A percentile compares a stretch with the other conserved stretches of the same genome.
Evolutionary conservation across 2,329 filamentous ascomycete genomes (phyloP).

Genomic region (Neonectria sp.): DNA sequence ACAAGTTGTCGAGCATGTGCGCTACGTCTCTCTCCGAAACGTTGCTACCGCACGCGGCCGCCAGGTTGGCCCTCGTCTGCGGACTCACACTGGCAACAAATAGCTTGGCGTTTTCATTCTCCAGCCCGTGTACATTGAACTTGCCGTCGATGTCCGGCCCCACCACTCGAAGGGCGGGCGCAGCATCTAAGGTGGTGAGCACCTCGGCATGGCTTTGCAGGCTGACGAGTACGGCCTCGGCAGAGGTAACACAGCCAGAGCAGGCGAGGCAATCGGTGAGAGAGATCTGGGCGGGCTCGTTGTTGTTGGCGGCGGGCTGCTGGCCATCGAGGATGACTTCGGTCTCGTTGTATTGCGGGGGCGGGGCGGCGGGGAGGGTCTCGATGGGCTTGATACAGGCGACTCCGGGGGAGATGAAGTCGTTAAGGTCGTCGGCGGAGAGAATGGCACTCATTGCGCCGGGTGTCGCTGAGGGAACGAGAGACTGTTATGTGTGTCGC

Average conservation of each 20-base stretch:
- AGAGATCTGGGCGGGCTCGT: slow-evolving; percentile 89
- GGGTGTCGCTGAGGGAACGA: slow-evolving; percentile 17
- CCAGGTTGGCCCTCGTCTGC: slow-evolving; percentile 90
- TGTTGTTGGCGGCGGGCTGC: slow-evolving; percentile 67
- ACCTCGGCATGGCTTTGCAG: slow-evolving; percentile 96
- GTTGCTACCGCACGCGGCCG: slow-evolving; percentile 82
- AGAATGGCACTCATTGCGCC: slow-evolving; percentile 93
- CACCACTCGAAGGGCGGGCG: slow-evolving; percentile 63
- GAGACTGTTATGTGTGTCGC: slow-evolving; percentile 15
- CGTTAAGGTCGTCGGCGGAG: slow-evolving; percentile 96
- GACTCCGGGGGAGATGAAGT: slow-evolving; percentile 98
- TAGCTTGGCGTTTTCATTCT: slow-evolving; percentile 76
- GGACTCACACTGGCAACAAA: slow-evolving; percentile 96
- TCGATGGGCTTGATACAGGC: slow-evolving; percentile 99
- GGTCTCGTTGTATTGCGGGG: slow-evolving; percentile 66
- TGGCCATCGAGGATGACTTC: slow-evolving; percentile 97
- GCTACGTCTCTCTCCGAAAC: slow-evolving; percentile 82
- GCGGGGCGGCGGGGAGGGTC: slow-evolving; percentile 78
- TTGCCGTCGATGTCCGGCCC: slow-evolving; percentile 52
- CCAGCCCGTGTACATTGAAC: slow-evolving; percentile 65
- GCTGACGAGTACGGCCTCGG: slow-evolving; percentile 96
- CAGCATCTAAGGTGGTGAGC: slow-evolving; percentile 82
- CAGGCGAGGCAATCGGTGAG: slow-evolving; percentile 98
- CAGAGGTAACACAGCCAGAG: slow-evolving; percentile 97
- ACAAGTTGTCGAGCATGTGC: slow-evolving; percentile 85